Conservation (phyloP, 2,329 filamentous ascomycete species). For the Colletotrichum sojae region DNA sequence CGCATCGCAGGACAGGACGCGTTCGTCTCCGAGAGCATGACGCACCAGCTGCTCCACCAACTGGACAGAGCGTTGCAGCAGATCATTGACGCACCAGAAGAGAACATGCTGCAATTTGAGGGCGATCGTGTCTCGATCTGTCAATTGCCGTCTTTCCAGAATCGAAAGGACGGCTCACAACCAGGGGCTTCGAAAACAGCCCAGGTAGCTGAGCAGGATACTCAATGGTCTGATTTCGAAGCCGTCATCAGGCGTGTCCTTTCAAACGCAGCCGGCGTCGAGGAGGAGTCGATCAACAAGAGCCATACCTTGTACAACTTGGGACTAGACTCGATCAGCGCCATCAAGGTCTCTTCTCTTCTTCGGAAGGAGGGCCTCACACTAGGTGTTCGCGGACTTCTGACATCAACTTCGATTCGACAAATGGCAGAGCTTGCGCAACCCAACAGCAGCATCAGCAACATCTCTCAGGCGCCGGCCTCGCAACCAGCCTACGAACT, state of each 20-base stretch:
- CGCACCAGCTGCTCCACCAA: slow-evolving; percentile 65
- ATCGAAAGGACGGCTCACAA: background rate
- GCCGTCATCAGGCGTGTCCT: slow-evolving; percentile 62
- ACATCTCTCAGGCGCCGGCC: background rate
- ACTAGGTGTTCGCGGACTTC: slow-evolving; percentile 79
- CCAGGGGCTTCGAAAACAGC: background rate
- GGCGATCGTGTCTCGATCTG: slow-evolving; percentile 73
- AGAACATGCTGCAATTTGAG: slow-evolving; percentile 68
- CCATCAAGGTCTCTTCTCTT: slow-evolving; percentile 84
- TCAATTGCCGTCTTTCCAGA: slow-evolving; percentile 65
- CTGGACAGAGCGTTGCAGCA: slow-evolving; percentile 72
- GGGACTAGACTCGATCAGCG: slow-evolving; percentile 91
- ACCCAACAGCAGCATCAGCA: slow-evolving; percentile 48
- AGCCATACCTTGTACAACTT: slow-evolving; percentile 83
- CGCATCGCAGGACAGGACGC: slow-evolving; percentile 77
- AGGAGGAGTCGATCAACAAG: slow-evolving; percentile 69
- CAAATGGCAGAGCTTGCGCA: slow-evolving; percentile 63
- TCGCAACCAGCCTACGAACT: background rate
- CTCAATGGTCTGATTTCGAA: slow-evolving; percentile 54
- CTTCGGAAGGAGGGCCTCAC: slow-evolving; percentile 74
- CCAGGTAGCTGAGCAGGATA: background rate
- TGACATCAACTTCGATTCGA: slow-evolving; percentile 74
- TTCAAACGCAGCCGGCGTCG: slow-evolving; percentile 72
- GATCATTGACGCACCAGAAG: slow-evolving; percentile 65
- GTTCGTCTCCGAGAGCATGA: slow-evolving; percentile 63